phyloP scores from a whole-genome alignment of 257 asterid species.

The Solanum chiquidenum region DNA sequence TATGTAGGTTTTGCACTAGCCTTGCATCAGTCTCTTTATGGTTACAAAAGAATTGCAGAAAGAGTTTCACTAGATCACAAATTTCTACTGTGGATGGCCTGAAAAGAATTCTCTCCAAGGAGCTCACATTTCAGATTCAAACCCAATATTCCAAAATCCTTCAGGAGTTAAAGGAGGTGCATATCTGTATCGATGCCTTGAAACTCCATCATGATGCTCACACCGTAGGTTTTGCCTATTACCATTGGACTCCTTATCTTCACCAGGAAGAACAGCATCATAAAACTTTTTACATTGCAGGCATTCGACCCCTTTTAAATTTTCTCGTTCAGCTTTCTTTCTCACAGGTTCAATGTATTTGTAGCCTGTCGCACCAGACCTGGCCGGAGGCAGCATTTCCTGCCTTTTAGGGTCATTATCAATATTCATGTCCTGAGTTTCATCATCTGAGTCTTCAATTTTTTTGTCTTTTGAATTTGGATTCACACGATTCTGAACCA shows the following conservation, averaged over 20 bases:
- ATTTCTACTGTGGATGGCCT: background rate
- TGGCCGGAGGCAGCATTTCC: slow-evolving; percentile 22
- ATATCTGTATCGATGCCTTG: slow-evolving; percentile 87
- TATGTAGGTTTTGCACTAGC: background rate
- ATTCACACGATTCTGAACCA: slow-evolving; percentile 14
- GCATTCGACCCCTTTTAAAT: slow-evolving; percentile 80
- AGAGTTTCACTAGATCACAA: background rate
- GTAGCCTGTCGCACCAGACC: slow-evolving; percentile 39
- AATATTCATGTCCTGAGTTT: slow-evolving; percentile 54
- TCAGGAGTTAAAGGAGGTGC: slow-evolving; percentile 96
- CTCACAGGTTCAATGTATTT: slow-evolving; percentile 82
- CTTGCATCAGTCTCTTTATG: background rate
- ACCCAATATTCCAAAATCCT: slow-evolving; percentile 96
- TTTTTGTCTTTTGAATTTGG: slow-evolving; percentile 13
- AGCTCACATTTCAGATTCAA: slow-evolving; percentile 75
- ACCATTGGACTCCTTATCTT: slow-evolving; percentile 15
- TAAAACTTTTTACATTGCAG: slow-evolving; percentile 93
- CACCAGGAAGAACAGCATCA: slow-evolving; percentile 72
- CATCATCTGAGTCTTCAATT: slow-evolving; percentile 49
- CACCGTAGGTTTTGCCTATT: slow-evolving; percentile 47
- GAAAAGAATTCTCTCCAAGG: background rate
- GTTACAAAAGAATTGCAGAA: background rate
- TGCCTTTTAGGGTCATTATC: slow-evolving; percentile 26
- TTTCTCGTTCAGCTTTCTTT: slow-evolving; percentile 74
- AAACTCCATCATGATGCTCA: slow-evolving; percentile 93